phyloP scores from a whole-genome alignment of 352 stramenopile genomes.

The Pythium apleroticum region DNA sequence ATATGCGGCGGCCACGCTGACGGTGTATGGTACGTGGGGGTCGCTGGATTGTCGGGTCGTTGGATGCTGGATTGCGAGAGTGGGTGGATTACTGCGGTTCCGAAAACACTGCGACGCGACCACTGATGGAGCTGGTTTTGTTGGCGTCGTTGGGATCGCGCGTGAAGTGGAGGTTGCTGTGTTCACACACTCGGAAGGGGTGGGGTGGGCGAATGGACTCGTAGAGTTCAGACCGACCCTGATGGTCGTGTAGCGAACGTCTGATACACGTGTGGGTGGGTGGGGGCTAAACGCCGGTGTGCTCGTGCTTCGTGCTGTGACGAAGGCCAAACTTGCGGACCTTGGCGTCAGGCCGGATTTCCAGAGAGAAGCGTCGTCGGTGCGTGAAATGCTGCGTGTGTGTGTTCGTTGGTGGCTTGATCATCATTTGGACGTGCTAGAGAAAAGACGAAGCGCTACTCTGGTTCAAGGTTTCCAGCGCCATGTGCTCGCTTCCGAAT shows the following conservation, averaged over 20 bases:
- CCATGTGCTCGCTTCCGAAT: background rate
- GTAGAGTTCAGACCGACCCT: background rate
- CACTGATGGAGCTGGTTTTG: background rate
- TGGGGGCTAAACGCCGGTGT: background rate
- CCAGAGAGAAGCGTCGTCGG: background rate
- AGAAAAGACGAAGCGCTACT: conserved; percentile 1
- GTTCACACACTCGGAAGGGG: background rate
- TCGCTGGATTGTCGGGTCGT: background rate
- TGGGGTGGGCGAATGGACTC: background rate
- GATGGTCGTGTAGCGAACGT: background rate
- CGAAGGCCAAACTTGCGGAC: background rate
- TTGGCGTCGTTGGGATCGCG: background rate
- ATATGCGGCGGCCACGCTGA: background rate
- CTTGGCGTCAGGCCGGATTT: background rate
- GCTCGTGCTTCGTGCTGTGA: background rate
- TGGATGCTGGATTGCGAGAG: background rate
- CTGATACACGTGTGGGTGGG: background rate
- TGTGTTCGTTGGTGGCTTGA: background rate
- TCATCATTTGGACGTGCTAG: background rate
- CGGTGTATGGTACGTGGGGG: background rate
- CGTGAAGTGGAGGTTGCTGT: background rate
- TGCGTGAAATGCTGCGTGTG: background rate
- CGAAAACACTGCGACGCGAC: background rate
- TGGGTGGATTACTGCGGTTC: background rate
- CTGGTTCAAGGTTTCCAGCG: background rate